Evolutionary conservation across 345 rosid genomes (phyloP).

Genomic region (Aurinia saxatilis): DNA sequence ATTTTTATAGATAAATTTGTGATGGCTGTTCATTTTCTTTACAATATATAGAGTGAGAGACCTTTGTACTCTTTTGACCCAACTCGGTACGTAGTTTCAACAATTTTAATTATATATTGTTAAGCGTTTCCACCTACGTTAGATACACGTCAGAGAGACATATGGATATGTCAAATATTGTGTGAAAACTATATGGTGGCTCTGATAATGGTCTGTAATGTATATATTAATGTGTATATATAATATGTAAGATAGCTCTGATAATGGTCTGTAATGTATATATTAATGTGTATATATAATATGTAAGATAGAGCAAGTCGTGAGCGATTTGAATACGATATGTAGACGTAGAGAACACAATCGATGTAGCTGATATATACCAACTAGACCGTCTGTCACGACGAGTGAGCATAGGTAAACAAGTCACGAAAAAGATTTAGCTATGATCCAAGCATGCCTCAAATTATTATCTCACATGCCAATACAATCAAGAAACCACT

Average conservation of each 20-base stretch:
- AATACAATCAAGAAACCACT: too few species aligned
- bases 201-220: not conserved
- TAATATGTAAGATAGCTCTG: not conserved
- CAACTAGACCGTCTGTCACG: too few species aligned
- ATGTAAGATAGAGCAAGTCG: not conserved
- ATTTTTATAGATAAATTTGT: slow-evolving; percentile 11
- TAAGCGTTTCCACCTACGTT: not conserved
- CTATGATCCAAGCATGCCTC: too few species aligned
- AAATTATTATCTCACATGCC: too few species aligned
- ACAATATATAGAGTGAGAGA: not conserved
- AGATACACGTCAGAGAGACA: not conserved
- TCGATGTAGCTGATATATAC: too few species aligned
- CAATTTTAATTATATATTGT: not conserved
- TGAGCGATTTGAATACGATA: not conserved
- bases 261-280: not conserved
- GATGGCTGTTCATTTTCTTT: not conserved
- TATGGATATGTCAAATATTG: not conserved
- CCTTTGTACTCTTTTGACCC: slow-evolving; percentile 9
- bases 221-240: too few species aligned
- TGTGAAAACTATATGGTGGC: not conserved
- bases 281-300: too few species aligned
- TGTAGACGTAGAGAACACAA: too few species aligned
- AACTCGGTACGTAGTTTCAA: not conserved
- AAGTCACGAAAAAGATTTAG: too few species aligned
- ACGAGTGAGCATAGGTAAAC: too few species aligned